Conservation (phyloP, 352 stramenopile species). For the Lagenidium sp. region DNA sequence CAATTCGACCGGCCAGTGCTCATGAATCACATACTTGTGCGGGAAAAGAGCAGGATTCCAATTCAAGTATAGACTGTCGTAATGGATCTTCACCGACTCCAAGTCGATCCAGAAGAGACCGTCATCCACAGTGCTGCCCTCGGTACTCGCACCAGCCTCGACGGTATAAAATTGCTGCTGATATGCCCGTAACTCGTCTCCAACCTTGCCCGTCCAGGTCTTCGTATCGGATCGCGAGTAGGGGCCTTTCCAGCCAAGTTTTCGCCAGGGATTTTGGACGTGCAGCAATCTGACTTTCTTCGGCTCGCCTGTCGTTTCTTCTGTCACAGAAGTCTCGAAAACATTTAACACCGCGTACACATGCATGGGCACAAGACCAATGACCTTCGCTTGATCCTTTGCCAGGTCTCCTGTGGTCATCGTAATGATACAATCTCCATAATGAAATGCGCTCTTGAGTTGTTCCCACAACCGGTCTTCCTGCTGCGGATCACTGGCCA, state of each 20-base stretch:
- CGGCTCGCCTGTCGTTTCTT: slow-evolving; percentile 2
- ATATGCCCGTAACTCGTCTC: slow-evolving; percentile 48
- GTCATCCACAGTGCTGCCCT: slow-evolving; percentile 56
- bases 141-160: background rate
- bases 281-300: slow-evolving; percentile 80
- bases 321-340: slow-evolving; percentile 47
- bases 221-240: slow-evolving; percentile 64
- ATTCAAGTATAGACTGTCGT: slow-evolving; percentile 92
- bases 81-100: slow-evolving; percentile 89
- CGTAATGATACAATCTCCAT: slow-evolving; percentile 97
- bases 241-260: slow-evolving; percentile 76
- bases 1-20: slow-evolving; percentile 75
- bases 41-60: slow-evolving; percentile 94
- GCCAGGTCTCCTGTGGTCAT: slow-evolving; percentile 88
- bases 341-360: slow-evolving; percentile 96
- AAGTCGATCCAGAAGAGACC: slow-evolving; percentile 97
- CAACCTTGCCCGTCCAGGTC: slow-evolving; percentile 43
- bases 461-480: slow-evolving; percentile 82
- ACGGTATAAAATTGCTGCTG: slow-evolving; percentile 39
- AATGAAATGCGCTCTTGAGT: slow-evolving; percentile 89
- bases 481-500: slow-evolving; percentile 13
- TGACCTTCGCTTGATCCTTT: slow-evolving; percentile 49
- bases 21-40: slow-evolving; percentile 67
- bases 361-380: slow-evolving; percentile 94
- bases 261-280: slow-evolving; percentile 96